These are phyloP conservation scores for Candida mesenterica DNA, from an alignment of 1,139 yeast species.

Conservation along the genomic window DNA sequence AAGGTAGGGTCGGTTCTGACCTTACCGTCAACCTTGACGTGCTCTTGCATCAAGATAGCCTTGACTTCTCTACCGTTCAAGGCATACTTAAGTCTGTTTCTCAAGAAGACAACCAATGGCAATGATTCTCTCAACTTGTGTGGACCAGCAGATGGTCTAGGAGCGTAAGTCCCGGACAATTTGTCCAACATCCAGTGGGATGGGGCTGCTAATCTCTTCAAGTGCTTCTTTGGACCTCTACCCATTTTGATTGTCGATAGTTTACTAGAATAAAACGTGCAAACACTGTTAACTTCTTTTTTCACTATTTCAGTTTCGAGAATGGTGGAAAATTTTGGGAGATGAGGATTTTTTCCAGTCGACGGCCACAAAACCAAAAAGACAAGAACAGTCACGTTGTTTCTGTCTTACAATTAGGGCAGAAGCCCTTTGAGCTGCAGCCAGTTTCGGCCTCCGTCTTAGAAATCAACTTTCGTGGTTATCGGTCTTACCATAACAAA, in stretches of 20 bases:
- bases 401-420: too few relatives aligned
- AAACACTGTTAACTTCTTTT: neutral
- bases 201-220: constrained; percentile 99
- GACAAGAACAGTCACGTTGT: too few relatives aligned
- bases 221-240: constrained; percentile 69
- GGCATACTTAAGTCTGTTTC: constrained; percentile 99
- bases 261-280: too few relatives aligned
- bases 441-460: too few relatives aligned
- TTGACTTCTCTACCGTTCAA: constrained; percentile 99
- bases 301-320: too few relatives aligned
- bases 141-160: constrained; percentile 99
- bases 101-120: constrained; percentile 95
- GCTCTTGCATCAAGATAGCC: constrained; percentile 99
- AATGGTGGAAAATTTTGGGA: too few relatives aligned
- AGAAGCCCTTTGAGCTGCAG: too few relatives aligned
- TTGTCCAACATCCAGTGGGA: constrained; percentile 99
- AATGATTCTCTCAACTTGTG: constrained; percentile 99
- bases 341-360: too few relatives aligned
- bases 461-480: too few relatives aligned
- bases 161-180: constrained; percentile 98
- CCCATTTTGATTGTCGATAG: constrained; percentile 20
- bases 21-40: constrained; percentile 98
- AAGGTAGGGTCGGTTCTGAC: constrained; percentile 97
- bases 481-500: too few relatives aligned
- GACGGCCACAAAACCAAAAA: too few relatives aligned